These are phyloP conservation scores for Chloris gayana DNA, from an alignment of 176 grass and related monocot genomes.

Conservation along the genomic window DNA sequence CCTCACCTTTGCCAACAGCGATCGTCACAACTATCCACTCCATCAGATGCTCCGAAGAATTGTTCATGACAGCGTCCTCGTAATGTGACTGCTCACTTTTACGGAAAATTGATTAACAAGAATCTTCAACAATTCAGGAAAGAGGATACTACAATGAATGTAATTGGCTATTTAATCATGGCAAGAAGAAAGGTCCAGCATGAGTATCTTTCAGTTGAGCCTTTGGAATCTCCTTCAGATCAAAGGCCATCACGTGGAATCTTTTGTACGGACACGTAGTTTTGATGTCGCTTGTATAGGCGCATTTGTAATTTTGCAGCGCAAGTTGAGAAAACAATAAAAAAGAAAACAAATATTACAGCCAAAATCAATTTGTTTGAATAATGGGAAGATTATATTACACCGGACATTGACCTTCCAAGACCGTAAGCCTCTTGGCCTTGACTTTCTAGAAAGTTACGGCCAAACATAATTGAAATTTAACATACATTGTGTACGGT, in stretches of 20 bases:
- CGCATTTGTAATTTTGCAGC: constrained; percentile 8
- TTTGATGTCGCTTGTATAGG: background rate
- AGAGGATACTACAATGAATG: background rate
- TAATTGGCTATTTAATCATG: no score
- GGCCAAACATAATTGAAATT: no score
- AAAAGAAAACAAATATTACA: background rate
- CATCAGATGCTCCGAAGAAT: constrained; percentile 43
- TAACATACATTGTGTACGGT: no score
- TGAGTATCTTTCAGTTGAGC: constrained; percentile 16
- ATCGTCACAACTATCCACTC: background rate
- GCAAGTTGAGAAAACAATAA: background rate
- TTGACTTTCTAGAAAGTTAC: no score
- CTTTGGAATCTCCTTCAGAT: constrained; percentile 25
- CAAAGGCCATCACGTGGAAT: background rate
- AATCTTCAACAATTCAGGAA: background rate
- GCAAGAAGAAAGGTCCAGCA: background rate
- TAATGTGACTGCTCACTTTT: background rate
- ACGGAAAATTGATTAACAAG: constrained; percentile 4
- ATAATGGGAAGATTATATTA: no score
- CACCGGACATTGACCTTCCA: no score
- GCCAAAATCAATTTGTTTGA: no score
- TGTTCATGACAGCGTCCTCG: background rate
- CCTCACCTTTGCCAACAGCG: background rate
- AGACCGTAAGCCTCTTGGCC: no score
- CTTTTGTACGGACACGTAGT: background rate